Evolutionary conservation across 805 yeast species (phyloP), one percentile per base, ranked within the genome.

Genomic region (Hanseniaspora vineae): DNA sequence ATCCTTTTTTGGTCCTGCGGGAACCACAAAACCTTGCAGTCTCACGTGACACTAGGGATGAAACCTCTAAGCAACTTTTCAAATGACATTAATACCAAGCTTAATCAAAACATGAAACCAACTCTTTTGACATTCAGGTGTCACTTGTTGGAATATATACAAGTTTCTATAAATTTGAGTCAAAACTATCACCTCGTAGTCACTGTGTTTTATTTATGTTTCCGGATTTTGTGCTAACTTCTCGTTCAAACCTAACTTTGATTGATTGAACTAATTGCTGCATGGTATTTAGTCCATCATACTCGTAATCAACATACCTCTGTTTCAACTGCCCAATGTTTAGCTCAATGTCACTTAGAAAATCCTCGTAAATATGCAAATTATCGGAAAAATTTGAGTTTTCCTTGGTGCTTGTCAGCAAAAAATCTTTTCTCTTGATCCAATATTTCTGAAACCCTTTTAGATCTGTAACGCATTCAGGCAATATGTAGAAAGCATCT

Each of bases 401-500:
- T 14, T 11, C 12, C n/a, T 11, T 4, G 11, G 17, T 37, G 17
- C 17, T 37, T 15, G n/a, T 18, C 19, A 37, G 3, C 19, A 37
- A 37, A 37, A 37, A 33, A 11, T 43, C 48, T n/a, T 29, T 35
- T 23, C 49, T 50, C 46, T 52, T 54, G 35, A 32, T 39, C 39
- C 55, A 55, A 32, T 54, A 54, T 42, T 55, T 58, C 15, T 46
- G 35, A 43, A 42, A 55, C 2, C 54, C 53, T 42, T 55, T 60
- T n/a, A 59, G 42, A 35, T 53, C 53, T n/a, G 61, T 50, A 11
- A 60, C 49, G 15, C 50, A 39, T 14, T 52, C 56, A n/a, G 51
- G 56, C 1, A 57, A 45, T 6, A 59, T 44, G 35, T 49, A 48
- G 20, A 44, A 44, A 4, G 61, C 62, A 3, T 43, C 39, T 0